These are phyloP conservation scores for Sordariomycetes sp. DNA, from an alignment of 2,329 filamentous ascomycete species.

Conservation along the genomic window DNA sequence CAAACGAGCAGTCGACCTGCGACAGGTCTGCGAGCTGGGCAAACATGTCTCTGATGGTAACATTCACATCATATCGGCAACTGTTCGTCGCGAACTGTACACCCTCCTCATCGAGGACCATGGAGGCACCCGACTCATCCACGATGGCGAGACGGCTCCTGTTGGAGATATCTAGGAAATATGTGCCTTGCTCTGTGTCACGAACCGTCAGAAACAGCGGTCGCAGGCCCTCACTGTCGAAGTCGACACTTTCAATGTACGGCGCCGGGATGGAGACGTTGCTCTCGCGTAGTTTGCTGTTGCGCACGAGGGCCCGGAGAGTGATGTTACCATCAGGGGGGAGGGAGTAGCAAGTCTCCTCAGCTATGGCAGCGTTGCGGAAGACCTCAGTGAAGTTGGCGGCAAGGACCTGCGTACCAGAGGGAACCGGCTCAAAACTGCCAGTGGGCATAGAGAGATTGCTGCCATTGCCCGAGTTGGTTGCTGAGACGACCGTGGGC, in stretches of 20 bases:
- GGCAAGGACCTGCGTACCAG: constrained; percentile 10
- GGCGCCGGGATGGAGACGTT: constrained; percentile 22
- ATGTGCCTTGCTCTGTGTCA: constrained; percentile 15
- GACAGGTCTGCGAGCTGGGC: constrained; percentile 20
- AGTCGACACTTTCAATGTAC: constrained; percentile 25
- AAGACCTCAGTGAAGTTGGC: constrained; percentile 22
- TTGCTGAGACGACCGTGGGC: neutral
- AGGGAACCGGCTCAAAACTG: neutral
- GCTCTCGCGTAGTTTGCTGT: constrained; percentile 15
- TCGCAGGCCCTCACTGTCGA: constrained; percentile 18
- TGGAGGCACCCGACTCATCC: constrained; percentile 18
- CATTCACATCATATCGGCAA: constrained; percentile 22
- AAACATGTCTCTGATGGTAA: constrained; percentile 22
- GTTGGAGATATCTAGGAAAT: constrained; percentile 24
- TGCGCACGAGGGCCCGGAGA: constrained; percentile 18
- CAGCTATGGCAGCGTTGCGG: constrained; percentile 14
- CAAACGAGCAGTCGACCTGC: constrained; percentile 17
- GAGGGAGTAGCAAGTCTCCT: constrained; percentile 21
- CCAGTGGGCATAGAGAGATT: neutral
- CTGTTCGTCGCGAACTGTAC: constrained; percentile 23
- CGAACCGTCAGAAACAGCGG: constrained; percentile 22
- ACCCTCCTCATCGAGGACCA: constrained; percentile 20
- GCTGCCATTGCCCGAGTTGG: neutral
- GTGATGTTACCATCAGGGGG: constrained; percentile 7
- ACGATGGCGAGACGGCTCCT: constrained; percentile 19